Percentiles rank a stretch among this genome's conserved stretches.
Conservation (phyloP, 1,284 basidiomycete species). For the Megacollybia platyphylla region DNA sequence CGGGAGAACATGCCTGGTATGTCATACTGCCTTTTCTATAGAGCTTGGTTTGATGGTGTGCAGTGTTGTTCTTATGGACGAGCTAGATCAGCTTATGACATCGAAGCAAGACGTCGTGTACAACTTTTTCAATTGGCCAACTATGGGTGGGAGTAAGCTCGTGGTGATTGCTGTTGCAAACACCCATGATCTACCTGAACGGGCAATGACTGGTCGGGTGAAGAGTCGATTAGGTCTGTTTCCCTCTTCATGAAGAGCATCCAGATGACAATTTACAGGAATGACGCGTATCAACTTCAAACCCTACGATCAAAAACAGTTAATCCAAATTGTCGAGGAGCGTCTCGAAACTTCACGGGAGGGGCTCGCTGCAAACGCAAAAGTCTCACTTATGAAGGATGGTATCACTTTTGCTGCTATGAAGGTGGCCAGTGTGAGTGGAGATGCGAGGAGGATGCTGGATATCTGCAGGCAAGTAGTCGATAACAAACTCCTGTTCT, state of each 20-base stretch:
- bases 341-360: conserved; percentile 54
- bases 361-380: conserved; percentile 20
- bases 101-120: conserved; percentile 97
- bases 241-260: not conserved
- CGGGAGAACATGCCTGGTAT: conserved; percentile 61
- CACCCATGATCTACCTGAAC: conserved; percentile 95
- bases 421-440: conserved; percentile 87
- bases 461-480: conserved; percentile 73
- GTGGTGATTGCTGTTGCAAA: conserved; percentile 97
- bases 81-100: conserved; percentile 93
- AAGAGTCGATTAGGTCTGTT: conserved; percentile 77
- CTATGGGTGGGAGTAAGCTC: conserved; percentile 73
- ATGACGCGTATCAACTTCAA: conserved; percentile 93
- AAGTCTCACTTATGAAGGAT: conserved; percentile 58
- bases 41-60: not conserved
- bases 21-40: conserved; percentile 6
- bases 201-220: conserved; percentile 86
- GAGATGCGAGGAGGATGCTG: conserved; percentile 87
- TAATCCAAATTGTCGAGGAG: conserved; percentile 80
- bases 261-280: conserved; percentile 31
- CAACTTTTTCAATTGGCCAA: conserved; percentile 99
- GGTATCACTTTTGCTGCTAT: conserved; percentile 86
- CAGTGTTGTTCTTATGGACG: conserved; percentile 96
- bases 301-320: conserved; percentile 75
- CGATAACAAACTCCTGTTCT: not conserved